These are phyloP conservation scores for Suillus cothurnatus DNA, from an alignment of 768 basidiomycete genomes.

Conservation along the genomic window DNA sequence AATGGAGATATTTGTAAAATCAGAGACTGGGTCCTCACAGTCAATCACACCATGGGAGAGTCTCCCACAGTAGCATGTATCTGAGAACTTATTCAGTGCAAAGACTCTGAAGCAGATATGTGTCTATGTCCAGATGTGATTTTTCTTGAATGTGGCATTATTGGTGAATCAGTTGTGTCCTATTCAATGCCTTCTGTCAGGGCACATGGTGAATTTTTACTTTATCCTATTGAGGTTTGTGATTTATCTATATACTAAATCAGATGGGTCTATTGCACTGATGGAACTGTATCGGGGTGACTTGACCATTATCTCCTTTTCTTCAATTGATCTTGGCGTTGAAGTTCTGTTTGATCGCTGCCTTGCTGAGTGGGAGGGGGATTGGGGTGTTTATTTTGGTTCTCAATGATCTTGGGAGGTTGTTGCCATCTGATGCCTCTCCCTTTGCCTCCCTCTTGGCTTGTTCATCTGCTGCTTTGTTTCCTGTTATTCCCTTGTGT, in stretches of 20 bases:
- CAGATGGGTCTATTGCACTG: too few species aligned
- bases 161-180: not conserved
- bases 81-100: slow-evolving; percentile 3
- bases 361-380: too few species aligned
- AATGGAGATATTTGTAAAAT: slow-evolving; percentile 9
- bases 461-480: too few species aligned
- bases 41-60: not conserved
- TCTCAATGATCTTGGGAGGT: too few species aligned
- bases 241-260: not conserved
- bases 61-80: not conserved
- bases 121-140: slow-evolving; percentile 2
- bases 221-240: slow-evolving; percentile 1
- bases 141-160: not conserved
- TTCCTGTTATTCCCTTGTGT: too few species aligned
- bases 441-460: too few species aligned
- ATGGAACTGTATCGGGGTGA: too few species aligned
- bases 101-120: not conserved
- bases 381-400: too few species aligned
- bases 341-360: too few species aligned
- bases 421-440: too few species aligned
- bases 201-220: not conserved
- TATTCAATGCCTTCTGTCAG: not conserved
- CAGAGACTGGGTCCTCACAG: not conserved
- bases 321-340: too few species aligned
- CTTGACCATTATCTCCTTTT: too few species aligned